Conservation (phyloP, 1,284 basidiomycete genomes). For the Austroboletus rostrupii region DNA sequence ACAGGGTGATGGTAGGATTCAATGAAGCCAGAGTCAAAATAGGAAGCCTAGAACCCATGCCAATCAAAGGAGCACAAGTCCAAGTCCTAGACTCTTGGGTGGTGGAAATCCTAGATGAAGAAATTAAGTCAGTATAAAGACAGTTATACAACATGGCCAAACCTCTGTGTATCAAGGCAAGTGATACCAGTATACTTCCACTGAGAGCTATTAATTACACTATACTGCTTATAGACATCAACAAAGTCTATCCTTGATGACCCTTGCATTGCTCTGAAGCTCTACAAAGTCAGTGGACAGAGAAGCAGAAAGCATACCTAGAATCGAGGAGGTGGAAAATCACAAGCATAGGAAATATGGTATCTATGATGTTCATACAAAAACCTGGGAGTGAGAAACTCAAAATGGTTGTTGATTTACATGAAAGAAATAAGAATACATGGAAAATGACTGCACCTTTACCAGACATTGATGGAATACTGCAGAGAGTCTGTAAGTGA, state of each 20-base stretch:
- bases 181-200: conserved; percentile 28
- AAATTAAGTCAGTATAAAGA: neutral
- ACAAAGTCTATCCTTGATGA: conserved; percentile 27
- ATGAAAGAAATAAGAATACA: conserved; percentile 34
- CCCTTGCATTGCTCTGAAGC: conserved; percentile 30
- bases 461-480: conserved; percentile 30
- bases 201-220: no score
- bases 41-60: conserved; percentile 7
- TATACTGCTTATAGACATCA: conserved; percentile 30
- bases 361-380: conserved; percentile 34
- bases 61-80: conserved; percentile 20
- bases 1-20: conserved; percentile 20
- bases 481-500: conserved; percentile 12
- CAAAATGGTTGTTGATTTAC: conserved; percentile 16
- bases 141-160: conserved; percentile 21
- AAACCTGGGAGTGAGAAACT: conserved; percentile 24
- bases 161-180: conserved; percentile 23
- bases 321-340: conserved; percentile 29
- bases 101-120: no score
- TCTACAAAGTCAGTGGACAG: conserved; percentile 24
- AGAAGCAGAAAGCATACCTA: conserved; percentile 28
- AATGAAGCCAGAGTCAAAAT: no score
- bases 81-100: conserved; percentile 17
- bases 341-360: conserved; percentile 23
- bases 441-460: conserved; percentile 32